Conservation (phyloP, 371 early-diverging fungal species). For the Saksenaea oblongispora region DNA sequence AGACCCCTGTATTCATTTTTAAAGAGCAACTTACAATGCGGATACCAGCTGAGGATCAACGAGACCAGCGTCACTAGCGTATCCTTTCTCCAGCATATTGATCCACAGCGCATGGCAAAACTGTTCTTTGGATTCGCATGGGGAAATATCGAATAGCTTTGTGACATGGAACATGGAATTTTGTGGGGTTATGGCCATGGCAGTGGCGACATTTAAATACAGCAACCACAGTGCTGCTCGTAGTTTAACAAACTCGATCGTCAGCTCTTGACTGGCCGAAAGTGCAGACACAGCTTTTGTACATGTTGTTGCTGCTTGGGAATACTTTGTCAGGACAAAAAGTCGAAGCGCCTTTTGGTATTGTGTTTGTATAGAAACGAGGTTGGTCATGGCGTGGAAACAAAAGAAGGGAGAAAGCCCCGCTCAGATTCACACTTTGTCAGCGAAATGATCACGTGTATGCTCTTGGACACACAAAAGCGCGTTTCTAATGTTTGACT, state of each 20-base stretch:
- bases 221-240: conserved; percentile 24
- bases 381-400: conserved; percentile 8
- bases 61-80: conserved; percentile 9
- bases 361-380: conserved; percentile 5
- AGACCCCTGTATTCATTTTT: background rate
- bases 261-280: background rate
- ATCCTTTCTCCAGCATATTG: conserved; percentile 20
- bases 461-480: too few relatives aligned
- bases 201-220: conserved; percentile 39
- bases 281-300: conserved; percentile 7
- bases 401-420: background rate
- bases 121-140: conserved; percentile 13
- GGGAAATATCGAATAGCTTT: conserved; percentile 16
- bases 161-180: conserved; percentile 7
- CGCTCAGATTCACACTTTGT: background rate
- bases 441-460: too few relatives aligned
- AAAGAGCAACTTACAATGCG: conserved; percentile 29
- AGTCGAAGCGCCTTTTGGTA: conserved; percentile 21
- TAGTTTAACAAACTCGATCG: background rate
- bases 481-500: too few relatives aligned
- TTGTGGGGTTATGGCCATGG: conserved; percentile 17
- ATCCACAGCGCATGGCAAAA: conserved; percentile 28
- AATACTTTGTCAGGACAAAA: conserved; percentile 20
- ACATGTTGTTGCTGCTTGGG: conserved; percentile 15
- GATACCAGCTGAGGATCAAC: conserved; percentile 33